Evolutionary conservation across 441 rosid genomes (phyloP).

Genomic region (Arabidopsis hybrid): DNA sequence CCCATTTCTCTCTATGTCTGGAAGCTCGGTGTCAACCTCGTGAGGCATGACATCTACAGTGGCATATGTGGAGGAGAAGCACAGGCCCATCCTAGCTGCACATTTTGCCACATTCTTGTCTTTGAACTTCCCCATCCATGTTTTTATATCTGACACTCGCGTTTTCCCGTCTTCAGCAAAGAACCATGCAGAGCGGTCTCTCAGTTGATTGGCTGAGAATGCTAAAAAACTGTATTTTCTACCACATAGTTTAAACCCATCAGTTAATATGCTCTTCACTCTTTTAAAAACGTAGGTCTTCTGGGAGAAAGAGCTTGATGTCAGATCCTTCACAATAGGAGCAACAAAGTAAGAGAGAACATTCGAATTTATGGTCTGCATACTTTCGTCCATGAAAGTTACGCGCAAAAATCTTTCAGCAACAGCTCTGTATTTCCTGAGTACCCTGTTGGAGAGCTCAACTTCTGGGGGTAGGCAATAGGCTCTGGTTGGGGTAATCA

Average conservation of each 20-base stretch:
- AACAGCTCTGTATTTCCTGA: slow-evolving; percentile 69
- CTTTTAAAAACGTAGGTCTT: slow-evolving; percentile 77
- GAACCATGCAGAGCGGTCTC: slow-evolving; percentile 96
- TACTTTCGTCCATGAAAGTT: slow-evolving; percentile 91
- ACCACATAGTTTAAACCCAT: slow-evolving; percentile 85
- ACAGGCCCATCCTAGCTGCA: slow-evolving; percentile 98
- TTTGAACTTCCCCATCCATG: slow-evolving; percentile 87
- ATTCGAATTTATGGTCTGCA: slow-evolving; percentile 73
- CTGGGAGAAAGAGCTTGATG: slow-evolving; percentile 57
- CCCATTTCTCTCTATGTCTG: slow-evolving; percentile 64
- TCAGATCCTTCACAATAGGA: slow-evolving; percentile 70
- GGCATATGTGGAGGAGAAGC: slow-evolving; percentile 96
- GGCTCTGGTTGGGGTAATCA: slow-evolving; percentile 87
- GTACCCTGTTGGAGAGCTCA: slow-evolving; percentile 92
- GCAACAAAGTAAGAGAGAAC: slow-evolving; percentile 71
- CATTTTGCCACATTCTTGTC: slow-evolving; percentile 77
- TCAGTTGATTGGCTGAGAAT: slow-evolving; percentile 91
- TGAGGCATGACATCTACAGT: slow-evolving; percentile 68
- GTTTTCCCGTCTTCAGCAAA: slow-evolving; percentile 72
- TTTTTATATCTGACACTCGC: slow-evolving; percentile 53
- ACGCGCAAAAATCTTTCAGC: slow-evolving; percentile 82
- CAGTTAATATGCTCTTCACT: slow-evolving; percentile 65
- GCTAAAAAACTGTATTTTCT: slow-evolving; percentile 86
- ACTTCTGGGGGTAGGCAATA: slow-evolving; percentile 90
- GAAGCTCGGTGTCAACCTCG: slow-evolving; percentile 54